phyloP scores from a whole-genome alignment of 202 grass and related monocot genomes.

The Musa balbisiana region DNA sequence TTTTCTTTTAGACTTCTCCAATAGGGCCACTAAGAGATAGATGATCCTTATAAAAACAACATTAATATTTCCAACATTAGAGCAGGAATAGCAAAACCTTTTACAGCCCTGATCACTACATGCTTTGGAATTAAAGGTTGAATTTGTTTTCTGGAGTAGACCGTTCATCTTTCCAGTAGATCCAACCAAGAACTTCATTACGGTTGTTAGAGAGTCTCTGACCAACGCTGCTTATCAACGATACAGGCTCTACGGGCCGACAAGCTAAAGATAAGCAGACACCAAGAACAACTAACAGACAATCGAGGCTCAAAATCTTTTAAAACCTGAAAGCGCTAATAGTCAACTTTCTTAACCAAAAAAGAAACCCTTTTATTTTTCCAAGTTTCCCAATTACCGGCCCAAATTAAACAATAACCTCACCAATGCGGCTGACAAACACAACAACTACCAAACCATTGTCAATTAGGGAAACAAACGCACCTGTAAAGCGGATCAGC shows the following conservation, averaged over 20 bases:
- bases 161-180: neutral
- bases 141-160: neutral
- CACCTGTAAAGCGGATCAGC: constrained; percentile 76
- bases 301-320: no score
- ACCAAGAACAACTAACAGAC: neutral
- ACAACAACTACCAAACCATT: neutral
- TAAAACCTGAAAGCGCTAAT: no score
- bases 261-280: neutral
- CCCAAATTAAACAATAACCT: neutral
- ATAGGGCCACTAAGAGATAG: neutral
- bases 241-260: no score
- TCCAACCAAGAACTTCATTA: neutral
- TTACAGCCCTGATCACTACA: neutral
- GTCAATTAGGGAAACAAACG: neutral
- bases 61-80: neutral
- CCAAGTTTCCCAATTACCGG: neutral
- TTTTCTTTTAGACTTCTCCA: neutral
- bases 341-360: no score
- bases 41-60: neutral
- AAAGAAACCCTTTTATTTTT: no score
- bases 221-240: neutral
- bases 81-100: neutral
- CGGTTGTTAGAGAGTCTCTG: neutral
- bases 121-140: neutral
- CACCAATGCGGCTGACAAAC: neutral